Evolutionary conservation across 192 early-diverging fungal genomes (phyloP).

Genomic region (Mortierella alpina): DNA sequence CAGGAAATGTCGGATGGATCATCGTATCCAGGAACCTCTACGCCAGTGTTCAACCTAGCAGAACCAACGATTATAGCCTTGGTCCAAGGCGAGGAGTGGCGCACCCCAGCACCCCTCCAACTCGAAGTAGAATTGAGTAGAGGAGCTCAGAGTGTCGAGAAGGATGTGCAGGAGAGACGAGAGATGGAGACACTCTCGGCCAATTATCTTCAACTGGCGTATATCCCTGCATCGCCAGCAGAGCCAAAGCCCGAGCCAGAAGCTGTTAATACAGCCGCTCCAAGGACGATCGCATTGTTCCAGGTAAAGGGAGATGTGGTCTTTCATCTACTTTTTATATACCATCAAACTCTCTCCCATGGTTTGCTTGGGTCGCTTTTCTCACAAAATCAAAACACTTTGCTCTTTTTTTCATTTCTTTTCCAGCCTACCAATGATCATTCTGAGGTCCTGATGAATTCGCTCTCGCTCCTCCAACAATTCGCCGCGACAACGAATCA

Average conservation of each 20-base stretch:
- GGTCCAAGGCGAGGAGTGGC: constrained; percentile 17
- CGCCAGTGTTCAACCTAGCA: constrained; percentile 10
- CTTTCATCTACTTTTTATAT: no score
- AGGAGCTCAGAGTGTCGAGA: constrained; percentile 25
- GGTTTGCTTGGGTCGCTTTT: not conserved
- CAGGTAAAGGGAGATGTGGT: no score
- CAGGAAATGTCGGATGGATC: not conserved
- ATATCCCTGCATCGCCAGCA: constrained; percentile 37
- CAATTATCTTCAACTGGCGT: constrained; percentile 15
- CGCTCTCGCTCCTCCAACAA: not conserved
- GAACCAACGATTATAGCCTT: not conserved
- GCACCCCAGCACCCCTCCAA: constrained; percentile 3
- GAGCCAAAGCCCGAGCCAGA: constrained; percentile 28
- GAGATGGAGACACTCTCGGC: constrained; percentile 34
- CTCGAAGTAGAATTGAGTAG: not conserved
- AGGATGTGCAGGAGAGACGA: constrained; percentile 20
- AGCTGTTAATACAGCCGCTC: not conserved
- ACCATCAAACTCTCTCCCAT: no score
- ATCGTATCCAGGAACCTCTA: not conserved
- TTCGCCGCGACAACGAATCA: not conserved
- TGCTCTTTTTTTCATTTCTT: not conserved
- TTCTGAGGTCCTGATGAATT: constrained; percentile 6
- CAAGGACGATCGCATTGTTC: no score
- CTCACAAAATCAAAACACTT: not conserved
- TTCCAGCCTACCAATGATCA: not conserved